Evolutionary conservation across 2,329 filamentous ascomycete species (phyloP), one percentile per base, ranked within the genome.

Genomic region (Harringtonia lauricola): DNA sequence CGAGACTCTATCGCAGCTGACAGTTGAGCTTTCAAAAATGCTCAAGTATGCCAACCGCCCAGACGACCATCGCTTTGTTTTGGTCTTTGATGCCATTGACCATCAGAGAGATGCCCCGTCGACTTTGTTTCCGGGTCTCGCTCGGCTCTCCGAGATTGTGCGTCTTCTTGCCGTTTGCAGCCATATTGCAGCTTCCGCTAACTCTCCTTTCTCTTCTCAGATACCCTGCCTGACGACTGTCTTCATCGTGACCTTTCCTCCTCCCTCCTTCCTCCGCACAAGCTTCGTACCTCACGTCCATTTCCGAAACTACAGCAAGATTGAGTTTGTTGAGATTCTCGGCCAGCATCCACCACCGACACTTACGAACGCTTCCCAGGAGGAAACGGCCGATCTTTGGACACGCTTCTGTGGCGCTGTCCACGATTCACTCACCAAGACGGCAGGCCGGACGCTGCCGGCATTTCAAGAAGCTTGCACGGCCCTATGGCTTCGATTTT

Each of bases 31-130:
- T 45, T 73, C 72, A 48, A 74, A 70, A 55, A 66, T 86, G 61
- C 61, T 89, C 37, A 64, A 70, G 41, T 68, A 70, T 48, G 53
- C 55, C 13, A 46, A 54, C 8, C 52, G 58, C 8, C 59, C 62
- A 33, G 52, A 57, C 18, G 54, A 57, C 38, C 68, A 67, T 51
- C 79, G 81, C 50, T 88, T 95, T 53, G 79, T 90, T 9, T 63
- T 96, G 46, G 85, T 95, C 12, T 73, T 96, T 49, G 92, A 96
- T 65, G 86, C 79, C 12, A 81, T 96, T 45, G 90, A 96, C 59
- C 76, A 73, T 49, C 85, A 95, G 59, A 73, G 83, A 55, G 90
- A 96, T 56, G 79, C 83, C 7, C 78, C 84, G 7, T 72, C 79
- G 3, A 94, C 86, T 1, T 64, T 96, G 14, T 65, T 95, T 5